Evolutionary conservation across 352 stramenopile species (phyloP).

Genomic region (Phytophthora foliorum): DNA sequence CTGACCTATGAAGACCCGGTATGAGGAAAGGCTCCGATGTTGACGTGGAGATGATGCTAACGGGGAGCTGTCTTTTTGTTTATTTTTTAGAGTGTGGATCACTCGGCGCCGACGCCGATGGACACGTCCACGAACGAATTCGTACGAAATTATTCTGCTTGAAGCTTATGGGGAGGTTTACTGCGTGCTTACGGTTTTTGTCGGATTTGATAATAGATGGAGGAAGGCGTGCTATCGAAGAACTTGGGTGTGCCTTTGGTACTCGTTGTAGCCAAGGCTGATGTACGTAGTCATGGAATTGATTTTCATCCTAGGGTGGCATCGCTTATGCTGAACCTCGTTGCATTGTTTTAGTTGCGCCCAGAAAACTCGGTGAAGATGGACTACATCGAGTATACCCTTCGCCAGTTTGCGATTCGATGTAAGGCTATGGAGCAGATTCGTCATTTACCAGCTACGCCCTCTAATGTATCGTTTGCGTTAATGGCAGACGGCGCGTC

Average conservation of each 20-base stretch:
- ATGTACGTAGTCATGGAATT: conserved; percentile 49
- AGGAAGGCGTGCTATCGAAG: conserved; percentile 82
- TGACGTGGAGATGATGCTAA: conserved; percentile 15
- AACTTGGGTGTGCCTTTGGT: conserved; percentile 83
- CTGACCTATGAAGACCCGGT: conserved; percentile 84
- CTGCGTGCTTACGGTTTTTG: not conserved
- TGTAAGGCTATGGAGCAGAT: conserved; percentile 47
- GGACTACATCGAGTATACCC: conserved; percentile 86
- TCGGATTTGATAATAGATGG: conserved; percentile 49
- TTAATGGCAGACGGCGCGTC: conserved; percentile 66
- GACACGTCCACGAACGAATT: conserved; percentile 74
- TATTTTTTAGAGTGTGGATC: conserved; percentile 58
- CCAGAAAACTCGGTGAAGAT: conserved; percentile 87
- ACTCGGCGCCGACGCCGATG: conserved; percentile 58
- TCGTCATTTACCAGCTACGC: not conserved
- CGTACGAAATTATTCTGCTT: conserved; percentile 45
- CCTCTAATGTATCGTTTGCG: conserved; percentile 18
- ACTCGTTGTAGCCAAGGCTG: conserved; percentile 79
- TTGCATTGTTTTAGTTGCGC: conserved; percentile 49
- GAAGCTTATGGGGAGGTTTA: not conserved
- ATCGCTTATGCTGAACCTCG: not conserved
- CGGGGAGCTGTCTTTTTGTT: conserved; percentile 4
- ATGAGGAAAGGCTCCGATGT: conserved; percentile 9
- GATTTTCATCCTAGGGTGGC: not conserved
- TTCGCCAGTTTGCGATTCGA: conserved; percentile 83